A percentile compares a stretch with the other conserved stretches of the same genome.
Evolutionary conservation across 73 alveolate species (phyloP).

Genomic region (Symbiodinium pilosum): DNA sequence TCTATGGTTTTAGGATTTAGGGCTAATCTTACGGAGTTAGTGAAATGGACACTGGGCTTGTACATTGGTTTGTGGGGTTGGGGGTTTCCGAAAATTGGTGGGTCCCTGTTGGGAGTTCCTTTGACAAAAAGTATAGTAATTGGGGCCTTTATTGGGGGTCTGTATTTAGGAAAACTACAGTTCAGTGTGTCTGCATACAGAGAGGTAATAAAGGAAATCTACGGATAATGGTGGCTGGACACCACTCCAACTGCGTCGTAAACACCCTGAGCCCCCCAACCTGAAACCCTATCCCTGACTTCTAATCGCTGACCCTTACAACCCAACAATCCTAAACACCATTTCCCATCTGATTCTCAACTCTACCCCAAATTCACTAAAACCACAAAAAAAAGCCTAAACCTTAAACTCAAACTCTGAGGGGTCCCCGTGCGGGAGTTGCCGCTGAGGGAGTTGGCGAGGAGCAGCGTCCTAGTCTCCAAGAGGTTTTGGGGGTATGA

Average conservation of each 20-base stretch:
- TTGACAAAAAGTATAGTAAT: no score
- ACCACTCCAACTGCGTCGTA: no score
- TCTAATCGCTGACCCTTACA: neutral
- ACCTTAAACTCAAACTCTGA: neutral
- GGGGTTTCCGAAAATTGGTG: no score
- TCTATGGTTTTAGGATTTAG: neutral
- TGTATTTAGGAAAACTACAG: no score
- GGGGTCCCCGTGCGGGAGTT: slow-evolving; percentile 24
- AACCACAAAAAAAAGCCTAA: neutral
- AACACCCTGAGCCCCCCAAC: no score
- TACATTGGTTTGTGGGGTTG: neutral
- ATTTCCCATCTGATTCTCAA: neutral
- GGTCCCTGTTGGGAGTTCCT: no score
- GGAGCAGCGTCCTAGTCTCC: slow-evolving; percentile 8
- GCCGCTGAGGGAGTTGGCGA: slow-evolving; percentile 35
- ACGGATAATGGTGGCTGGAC: no score
- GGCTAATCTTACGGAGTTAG: neutral
- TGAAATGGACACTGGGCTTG: no score
- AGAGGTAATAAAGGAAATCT: no score
- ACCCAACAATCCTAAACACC: neutral
- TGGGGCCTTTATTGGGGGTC: no score
- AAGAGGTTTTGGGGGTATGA: no score
- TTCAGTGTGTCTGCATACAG: no score
- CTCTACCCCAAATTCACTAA: neutral
- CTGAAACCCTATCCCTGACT: neutral